Evolutionary conservation across 345 rosid species (phyloP).

Genomic region (Arabidopsis suecica): DNA sequence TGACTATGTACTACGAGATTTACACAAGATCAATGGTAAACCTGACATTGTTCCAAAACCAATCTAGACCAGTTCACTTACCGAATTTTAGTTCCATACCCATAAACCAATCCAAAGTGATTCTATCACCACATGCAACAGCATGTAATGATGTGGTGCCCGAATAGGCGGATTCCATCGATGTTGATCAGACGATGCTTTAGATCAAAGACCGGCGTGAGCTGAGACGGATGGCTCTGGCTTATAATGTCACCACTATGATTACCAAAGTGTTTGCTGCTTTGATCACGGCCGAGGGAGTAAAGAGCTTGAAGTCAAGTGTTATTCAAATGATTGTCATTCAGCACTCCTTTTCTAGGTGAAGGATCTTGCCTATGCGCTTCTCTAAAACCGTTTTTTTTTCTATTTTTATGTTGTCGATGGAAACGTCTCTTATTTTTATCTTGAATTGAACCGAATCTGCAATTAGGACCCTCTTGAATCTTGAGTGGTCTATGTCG

Average conservation of each 20-base stretch:
- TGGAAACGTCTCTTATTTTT: not conserved
- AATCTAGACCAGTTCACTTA: no score
- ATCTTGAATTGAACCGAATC: conserved; percentile 8
- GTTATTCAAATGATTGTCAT: not conserved
- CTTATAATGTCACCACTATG: not conserved
- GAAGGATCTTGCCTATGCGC: not conserved
- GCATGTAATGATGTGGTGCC: not conserved
- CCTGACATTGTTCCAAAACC: no score
- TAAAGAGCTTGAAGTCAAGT: not conserved
- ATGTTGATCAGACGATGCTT: not conserved
- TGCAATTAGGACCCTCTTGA: not conserved
- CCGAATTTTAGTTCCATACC: no score
- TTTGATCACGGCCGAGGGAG: not conserved
- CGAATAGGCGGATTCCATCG: not conserved
- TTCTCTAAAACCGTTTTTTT: not conserved
- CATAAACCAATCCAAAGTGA: no score
- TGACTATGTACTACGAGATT: not conserved
- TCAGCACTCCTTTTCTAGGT: not conserved
- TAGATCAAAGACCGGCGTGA: not conserved
- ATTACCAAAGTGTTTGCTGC: not conserved
- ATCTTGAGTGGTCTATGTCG: not conserved
- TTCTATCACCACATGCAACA: not conserved
- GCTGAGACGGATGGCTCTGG: not conserved
- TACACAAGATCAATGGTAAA: no score
- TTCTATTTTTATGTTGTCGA: not conserved